Evolutionary conservation across 1,284 basidiomycete genomes (phyloP).

Genomic region (Naganishia cerealis): DNA sequence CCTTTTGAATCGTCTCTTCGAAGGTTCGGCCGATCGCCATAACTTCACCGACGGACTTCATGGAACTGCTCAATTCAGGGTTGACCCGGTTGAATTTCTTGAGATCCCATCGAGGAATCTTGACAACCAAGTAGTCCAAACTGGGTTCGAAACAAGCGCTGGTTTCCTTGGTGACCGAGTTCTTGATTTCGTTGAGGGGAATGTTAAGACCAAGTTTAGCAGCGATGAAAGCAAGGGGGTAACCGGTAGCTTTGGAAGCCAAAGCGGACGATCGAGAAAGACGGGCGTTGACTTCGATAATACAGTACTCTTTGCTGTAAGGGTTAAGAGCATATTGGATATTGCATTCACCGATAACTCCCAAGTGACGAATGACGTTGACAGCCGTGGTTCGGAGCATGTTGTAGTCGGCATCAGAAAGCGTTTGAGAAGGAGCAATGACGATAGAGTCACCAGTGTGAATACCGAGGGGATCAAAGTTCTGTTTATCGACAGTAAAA

Average conservation of each 20-base stretch:
- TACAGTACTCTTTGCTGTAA: constrained; percentile 91
- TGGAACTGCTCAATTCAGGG: constrained; percentile 80
- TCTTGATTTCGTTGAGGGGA: constrained; percentile 95
- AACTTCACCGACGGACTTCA: constrained; percentile 99
- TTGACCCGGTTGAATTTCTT: constrained; percentile 96
- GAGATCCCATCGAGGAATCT: constrained; percentile 98
- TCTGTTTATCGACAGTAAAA: constrained; percentile 58
- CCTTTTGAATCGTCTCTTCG: constrained; percentile 97
- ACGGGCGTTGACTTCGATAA: constrained; percentile 99
- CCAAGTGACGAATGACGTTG: constrained; percentile 95
- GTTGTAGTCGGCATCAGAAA: constrained; percentile 97
- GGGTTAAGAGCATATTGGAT: constrained; percentile 99
- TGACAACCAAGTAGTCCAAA: constrained; percentile 95
- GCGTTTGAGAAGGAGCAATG: constrained; percentile 93
- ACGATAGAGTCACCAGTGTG: constrained; percentile 99
- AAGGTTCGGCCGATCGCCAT: constrained; percentile 99
- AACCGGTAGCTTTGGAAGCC: constrained; percentile 97
- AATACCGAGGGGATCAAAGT: constrained; percentile 97
- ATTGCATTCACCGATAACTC: constrained; percentile 95
- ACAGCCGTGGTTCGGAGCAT: constrained; percentile 98
- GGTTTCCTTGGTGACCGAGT: constrained; percentile 93
- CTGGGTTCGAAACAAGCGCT: constrained; percentile 97
- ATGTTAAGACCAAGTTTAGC: constrained; percentile 96
- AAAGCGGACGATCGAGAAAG: constrained; percentile 95
- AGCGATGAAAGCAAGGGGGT: constrained; percentile 96